phyloP scores from a whole-genome alignment of 805 yeast genomes.

The Wickerhamiella azymoides region DNA sequence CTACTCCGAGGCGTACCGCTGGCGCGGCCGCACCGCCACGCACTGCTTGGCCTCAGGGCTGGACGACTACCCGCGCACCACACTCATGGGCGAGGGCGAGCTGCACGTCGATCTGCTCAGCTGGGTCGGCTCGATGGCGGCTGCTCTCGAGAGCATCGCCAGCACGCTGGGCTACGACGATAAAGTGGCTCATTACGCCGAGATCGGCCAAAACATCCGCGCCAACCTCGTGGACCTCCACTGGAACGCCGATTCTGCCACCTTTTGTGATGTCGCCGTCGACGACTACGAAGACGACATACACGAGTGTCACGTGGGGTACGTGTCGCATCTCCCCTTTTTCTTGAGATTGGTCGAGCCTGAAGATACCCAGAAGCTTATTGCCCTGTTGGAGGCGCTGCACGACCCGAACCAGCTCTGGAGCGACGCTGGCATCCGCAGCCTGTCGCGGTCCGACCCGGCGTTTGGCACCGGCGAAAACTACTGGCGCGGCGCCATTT shows the following conservation, averaged over 20 bases:
- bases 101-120: constrained; percentile 76
- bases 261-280: constrained; percentile 75
- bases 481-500: constrained; percentile 91
- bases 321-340: constrained; percentile 77
- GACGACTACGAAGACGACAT: constrained; percentile 54
- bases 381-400: constrained; percentile 41
- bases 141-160: constrained; percentile 66
- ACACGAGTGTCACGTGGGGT: constrained; percentile 80
- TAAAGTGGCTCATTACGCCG: constrained; percentile 42
- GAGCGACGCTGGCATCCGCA: constrained; percentile 66
- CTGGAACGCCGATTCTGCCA: constrained; percentile 54
- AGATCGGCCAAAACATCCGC: constrained; percentile 42
- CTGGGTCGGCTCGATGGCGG: constrained; percentile 91
- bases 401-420: constrained; percentile 62
- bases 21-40: constrained; percentile 81
- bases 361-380: constrained; percentile 33
- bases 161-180: constrained; percentile 40
- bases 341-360: constrained; percentile 47
- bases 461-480: constrained; percentile 68
- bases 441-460: constrained; percentile 54
- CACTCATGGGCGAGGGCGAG: constrained; percentile 73
- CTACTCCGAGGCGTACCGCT: constrained; percentile 57
- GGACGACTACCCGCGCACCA: constrained; percentile 88
- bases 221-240: constrained; percentile 59
- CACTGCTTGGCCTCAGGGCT: constrained; percentile 88